Percentiles rank a stretch among this genome's conserved stretches.
Evolutionary conservation across 164 flowering plant species (phyloP).

Genomic region (Vitis amurensis): DNA sequence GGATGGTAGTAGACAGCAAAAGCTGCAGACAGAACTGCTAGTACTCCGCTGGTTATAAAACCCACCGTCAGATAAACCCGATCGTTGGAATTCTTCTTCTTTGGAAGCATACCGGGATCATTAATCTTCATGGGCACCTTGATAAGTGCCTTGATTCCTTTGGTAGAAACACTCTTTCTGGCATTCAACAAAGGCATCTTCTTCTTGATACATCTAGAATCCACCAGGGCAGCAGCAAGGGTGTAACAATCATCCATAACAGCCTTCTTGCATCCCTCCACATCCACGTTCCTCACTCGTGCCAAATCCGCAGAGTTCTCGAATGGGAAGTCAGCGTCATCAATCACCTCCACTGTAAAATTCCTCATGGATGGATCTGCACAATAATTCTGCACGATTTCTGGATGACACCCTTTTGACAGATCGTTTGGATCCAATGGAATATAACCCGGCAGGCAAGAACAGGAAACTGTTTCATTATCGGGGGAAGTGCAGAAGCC

Average conservation of each 20-base stretch:
- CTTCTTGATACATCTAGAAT: conserved; percentile 18
- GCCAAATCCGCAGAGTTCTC: conserved; percentile 12
- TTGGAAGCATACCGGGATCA: background rate
- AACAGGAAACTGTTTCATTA: conserved; percentile 15
- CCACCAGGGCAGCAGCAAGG: conserved; percentile 13
- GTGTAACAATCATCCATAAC: conserved; percentile 26
- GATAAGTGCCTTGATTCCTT: conserved; percentile 15
- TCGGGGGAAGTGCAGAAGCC: conserved; percentile 17
- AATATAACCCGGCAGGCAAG: conserved; percentile 20
- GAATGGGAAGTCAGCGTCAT: conserved; percentile 16
- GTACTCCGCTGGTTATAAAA: background rate
- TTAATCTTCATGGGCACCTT: conserved; percentile 16
- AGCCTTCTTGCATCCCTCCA: conserved; percentile 21
- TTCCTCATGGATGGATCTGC: conserved; percentile 1
- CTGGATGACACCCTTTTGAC: conserved; percentile 23
- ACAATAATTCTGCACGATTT: conserved; percentile 15
- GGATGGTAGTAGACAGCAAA: conserved; percentile 11
- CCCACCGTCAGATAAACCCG: conserved; percentile 3
- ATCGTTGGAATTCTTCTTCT: background rate
- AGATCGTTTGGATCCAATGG: conserved; percentile 14
- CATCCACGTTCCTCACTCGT: background rate
- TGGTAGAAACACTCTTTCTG: conserved; percentile 6
- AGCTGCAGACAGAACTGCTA: conserved; percentile 5
- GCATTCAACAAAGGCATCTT: conserved; percentile 25
- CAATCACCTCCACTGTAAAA: conserved; percentile 10